Evolutionary conservation across 2,329 filamentous ascomycete genomes (phyloP).

Genomic region (Neurospora crassa): DNA sequence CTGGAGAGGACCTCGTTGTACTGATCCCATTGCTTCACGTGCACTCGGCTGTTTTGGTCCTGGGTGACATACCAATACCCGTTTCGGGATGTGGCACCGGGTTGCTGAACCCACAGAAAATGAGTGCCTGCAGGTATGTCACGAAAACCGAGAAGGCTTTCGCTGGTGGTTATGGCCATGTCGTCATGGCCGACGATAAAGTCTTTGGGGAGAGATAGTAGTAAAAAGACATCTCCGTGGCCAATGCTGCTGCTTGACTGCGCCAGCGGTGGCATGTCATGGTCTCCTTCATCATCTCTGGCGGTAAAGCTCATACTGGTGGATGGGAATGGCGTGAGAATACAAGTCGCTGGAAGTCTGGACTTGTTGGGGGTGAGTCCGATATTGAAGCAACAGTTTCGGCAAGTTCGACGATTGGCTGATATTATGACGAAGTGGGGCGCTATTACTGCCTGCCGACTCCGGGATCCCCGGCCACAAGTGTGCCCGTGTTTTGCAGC

Average conservation of each 20-base stretch:
- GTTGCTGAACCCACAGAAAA: conserved; percentile 49
- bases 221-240: conserved; percentile 41
- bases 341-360: conserved; percentile 10
- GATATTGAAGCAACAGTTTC: neutral
- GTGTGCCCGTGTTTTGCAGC: neutral
- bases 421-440: conserved; percentile 27
- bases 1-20: conserved; percentile 45
- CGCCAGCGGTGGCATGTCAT: conserved; percentile 12
- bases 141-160: conserved; percentile 41
- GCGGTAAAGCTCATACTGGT: neutral
- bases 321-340: neutral
- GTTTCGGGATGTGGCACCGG: conserved; percentile 37
- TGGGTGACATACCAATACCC: conserved; percentile 47
- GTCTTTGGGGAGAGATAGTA: conserved; percentile 40
- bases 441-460: conserved; percentile 13
- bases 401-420: conserved; percentile 26
- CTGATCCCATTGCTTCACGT: conserved; percentile 45
- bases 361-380: conserved; percentile 5
- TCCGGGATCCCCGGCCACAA: neutral
- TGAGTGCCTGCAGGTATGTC: conserved; percentile 47
- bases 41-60: conserved; percentile 23
- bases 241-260: conserved; percentile 19
- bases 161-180: conserved; percentile 31
- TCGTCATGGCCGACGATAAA: conserved; percentile 46
- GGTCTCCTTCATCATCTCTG: neutral